A percentile compares a stretch with the other conserved stretches of the same genome.
These are phyloP conservation scores for Cutaneotrichosporon sp. DNA, from an alignment of 1,284 basidiomycete species.

Conservation along the genomic window DNA sequence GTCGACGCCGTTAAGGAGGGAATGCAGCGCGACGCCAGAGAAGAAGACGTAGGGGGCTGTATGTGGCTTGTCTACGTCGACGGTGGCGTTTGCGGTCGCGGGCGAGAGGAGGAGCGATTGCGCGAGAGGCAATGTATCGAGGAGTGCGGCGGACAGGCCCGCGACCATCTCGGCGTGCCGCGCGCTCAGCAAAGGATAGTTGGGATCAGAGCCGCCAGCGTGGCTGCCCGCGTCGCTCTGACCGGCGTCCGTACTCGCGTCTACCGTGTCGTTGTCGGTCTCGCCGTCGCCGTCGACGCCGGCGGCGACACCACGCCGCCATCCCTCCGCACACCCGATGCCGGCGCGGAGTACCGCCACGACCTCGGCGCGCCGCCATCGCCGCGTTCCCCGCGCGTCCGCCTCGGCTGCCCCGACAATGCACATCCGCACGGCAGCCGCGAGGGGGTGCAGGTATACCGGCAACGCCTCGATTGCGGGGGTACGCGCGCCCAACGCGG, in stretches of 20 bases:
- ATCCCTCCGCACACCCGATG: slow-evolving; percentile 24
- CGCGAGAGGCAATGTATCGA: slow-evolving; percentile 32
- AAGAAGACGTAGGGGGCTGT: slow-evolving; percentile 34
- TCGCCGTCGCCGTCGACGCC: neutral
- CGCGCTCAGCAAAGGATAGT: slow-evolving; percentile 45
- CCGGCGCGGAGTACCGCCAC: slow-evolving; percentile 57
- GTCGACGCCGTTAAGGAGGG: slow-evolving; percentile 15
- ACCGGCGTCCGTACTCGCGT: slow-evolving; percentile 9
- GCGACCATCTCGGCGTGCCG: slow-evolving; percentile 67
- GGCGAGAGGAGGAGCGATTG: slow-evolving; percentile 36
- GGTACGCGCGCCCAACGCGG: slow-evolving; percentile 57
- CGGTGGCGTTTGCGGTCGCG: neutral
- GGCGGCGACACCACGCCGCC: slow-evolving; percentile 23
- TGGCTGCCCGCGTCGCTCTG: neutral
- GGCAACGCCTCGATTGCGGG: slow-evolving; percentile 49
- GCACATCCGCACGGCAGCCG: slow-evolving; percentile 44
- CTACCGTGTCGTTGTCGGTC: neutral
- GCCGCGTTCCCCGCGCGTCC: slow-evolving; percentile 36
- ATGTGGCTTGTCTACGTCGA: slow-evolving; percentile 21
- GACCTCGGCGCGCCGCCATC: slow-evolving; percentile 67
- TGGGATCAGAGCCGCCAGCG: neutral
- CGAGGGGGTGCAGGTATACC: slow-evolving; percentile 28
- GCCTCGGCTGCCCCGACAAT: slow-evolving; percentile 20
- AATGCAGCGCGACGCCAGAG: slow-evolving; percentile 33
- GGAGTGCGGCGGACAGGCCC: slow-evolving; percentile 58